These are phyloP conservation scores for Pseudocercospora macadamiae DNA, from an alignment of 2,329 filamentous ascomycete genomes.

Conservation along the genomic window DNA sequence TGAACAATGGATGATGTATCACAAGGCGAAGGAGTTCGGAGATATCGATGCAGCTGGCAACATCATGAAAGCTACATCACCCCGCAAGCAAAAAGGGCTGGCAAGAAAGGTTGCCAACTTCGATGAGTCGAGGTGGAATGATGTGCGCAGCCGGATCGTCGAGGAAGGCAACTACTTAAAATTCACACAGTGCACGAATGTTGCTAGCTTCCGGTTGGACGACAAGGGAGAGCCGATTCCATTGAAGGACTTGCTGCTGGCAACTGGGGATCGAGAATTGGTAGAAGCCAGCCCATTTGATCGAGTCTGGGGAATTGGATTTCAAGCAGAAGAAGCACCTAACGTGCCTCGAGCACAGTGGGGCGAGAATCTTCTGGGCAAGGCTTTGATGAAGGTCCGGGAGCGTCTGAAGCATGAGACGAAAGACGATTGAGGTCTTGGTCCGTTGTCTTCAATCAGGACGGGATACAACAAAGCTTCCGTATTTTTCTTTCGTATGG, in stretches of 20 bases:
- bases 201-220: constrained; percentile 7
- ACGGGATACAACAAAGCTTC: too few species aligned
- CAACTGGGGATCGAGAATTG: constrained; percentile 20
- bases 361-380: constrained; percentile 20
- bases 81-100: constrained; percentile 16
- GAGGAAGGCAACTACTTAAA: constrained; percentile 21
- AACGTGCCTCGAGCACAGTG: constrained; percentile 5
- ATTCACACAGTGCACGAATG: constrained; percentile 19
- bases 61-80: constrained; percentile 8
- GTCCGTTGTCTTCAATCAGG: too few species aligned
- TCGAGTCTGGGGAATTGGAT: constrained; percentile 26
- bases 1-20: constrained; percentile 30
- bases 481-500: too few species aligned
- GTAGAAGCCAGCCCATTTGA: constrained; percentile 23
- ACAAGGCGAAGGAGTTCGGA: constrained; percentile 22
- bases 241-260: constrained; percentile 14
- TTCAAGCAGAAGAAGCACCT: constrained; percentile 6
- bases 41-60: constrained; percentile 11
- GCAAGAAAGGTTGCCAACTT: constrained; percentile 16
- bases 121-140: constrained; percentile 11
- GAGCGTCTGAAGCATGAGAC: constrained; percentile 8
- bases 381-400: constrained; percentile 19
- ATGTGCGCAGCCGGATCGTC: constrained; percentile 8
- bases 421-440: neutral
- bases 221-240: constrained; percentile 4